Evolutionary conservation across 2,329 filamentous ascomycete genomes (phyloP).

Genomic region (Penicillium sp.): DNA sequence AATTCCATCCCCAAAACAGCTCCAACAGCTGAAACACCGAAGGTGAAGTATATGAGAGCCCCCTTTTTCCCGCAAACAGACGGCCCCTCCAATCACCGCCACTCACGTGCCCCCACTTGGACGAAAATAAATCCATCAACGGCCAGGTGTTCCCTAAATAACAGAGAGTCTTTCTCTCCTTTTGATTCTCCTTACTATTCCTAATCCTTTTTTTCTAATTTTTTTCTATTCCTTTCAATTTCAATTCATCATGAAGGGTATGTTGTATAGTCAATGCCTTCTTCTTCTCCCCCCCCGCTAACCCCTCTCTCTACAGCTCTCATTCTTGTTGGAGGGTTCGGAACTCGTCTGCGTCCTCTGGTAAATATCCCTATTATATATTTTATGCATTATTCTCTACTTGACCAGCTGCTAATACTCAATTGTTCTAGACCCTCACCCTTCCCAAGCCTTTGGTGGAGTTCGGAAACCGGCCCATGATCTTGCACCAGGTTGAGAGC

Average conservation of each 20-base stretch:
- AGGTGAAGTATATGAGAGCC: slow-evolving; percentile 3
- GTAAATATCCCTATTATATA: slow-evolving; percentile 54
- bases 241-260: slow-evolving; percentile 45
- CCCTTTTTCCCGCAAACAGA: slow-evolving; percentile 27
- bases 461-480: slow-evolving; percentile 99
- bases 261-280: slow-evolving; percentile 14
- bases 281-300: not conserved
- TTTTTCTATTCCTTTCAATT: not conserved
- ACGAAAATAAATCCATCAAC: slow-evolving; percentile 28
- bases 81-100: slow-evolving; percentile 19
- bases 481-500: slow-evolving; percentile 94
- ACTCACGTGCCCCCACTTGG: slow-evolving; percentile 24
- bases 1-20: not conserved
- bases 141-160: slow-evolving; percentile 30
- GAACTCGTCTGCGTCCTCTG: slow-evolving; percentile 93
- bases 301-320: slow-evolving; percentile 60
- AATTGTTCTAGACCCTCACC: slow-evolving; percentile 71
- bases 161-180: slow-evolving; percentile 15
- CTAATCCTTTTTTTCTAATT: slow-evolving; percentile 1
- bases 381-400: not conserved
- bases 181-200: slow-evolving; percentile 12
- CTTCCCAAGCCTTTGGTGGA: slow-evolving; percentile 97
- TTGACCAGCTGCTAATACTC: slow-evolving; percentile 13
- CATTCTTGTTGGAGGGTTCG: slow-evolving; percentile 98
- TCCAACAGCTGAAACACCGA: not conserved